A percentile compares a stretch with the other conserved stretches of the same genome.
phyloP scores from a whole-genome alignment of 2,329 filamentous ascomycete species.

The Aspergillus sp. region DNA sequence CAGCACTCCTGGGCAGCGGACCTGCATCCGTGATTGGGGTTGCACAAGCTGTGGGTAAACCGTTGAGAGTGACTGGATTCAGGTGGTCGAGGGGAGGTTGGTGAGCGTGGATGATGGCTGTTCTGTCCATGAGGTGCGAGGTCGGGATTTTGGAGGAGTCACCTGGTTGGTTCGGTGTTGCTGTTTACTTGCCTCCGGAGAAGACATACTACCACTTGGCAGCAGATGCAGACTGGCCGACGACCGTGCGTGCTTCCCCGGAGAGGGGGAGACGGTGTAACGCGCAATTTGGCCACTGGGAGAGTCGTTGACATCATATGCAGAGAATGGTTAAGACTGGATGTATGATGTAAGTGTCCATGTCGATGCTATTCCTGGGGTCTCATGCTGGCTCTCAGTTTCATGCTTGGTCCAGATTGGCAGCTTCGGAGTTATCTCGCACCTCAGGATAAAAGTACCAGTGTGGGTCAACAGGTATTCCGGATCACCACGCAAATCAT shows the following conservation, averaged over 20 bases:
- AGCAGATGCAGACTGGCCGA: background rate
- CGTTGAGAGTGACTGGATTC: background rate
- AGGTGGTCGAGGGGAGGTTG: background rate
- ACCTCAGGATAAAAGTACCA: background rate
- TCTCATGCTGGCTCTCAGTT: background rate
- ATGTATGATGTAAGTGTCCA: background rate
- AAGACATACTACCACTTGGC: background rate
- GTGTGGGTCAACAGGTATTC: background rate
- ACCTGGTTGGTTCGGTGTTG: background rate
- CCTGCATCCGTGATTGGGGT: background rate
- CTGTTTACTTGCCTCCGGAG: background rate
- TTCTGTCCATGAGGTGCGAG: background rate
- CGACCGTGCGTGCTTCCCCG: background rate
- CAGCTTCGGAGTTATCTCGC: background rate
- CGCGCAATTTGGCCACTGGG: background rate
- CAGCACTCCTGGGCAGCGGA: background rate
- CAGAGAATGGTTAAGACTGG: background rate
- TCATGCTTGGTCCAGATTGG: background rate
- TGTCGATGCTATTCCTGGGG: background rate
- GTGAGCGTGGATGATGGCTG: background rate
- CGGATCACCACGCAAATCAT: conserved; percentile 8
- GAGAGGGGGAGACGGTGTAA: background rate
- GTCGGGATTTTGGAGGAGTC: background rate
- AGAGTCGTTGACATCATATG: conserved; percentile 8
- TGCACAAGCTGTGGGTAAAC: background rate